A percentile compares a stretch with the other conserved stretches of the same genome.
phyloP scores from a whole-genome alignment of 164 flowering plant genomes.

The Chimonanthus praecox region DNA sequence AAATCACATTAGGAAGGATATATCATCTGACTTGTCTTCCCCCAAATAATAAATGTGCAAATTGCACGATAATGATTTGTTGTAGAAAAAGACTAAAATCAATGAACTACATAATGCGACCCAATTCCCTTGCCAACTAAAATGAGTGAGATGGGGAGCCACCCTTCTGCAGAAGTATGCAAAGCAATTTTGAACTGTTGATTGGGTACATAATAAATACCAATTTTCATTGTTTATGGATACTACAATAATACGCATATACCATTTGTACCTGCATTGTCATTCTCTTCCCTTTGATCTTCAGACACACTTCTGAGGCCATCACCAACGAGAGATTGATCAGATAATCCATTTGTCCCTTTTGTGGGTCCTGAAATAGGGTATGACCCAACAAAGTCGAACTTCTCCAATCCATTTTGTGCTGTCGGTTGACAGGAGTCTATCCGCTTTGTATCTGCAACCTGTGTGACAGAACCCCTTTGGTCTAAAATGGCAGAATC shows the following conservation, averaged over 20 bases:
- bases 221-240: not conserved
- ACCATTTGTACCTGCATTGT: conserved; percentile 41
- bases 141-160: not conserved
- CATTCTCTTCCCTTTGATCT: conserved; percentile 45
- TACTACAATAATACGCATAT: conserved; percentile 4
- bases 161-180: not conserved
- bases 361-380: conserved; percentile 21
- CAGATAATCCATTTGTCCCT: conserved; percentile 20
- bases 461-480: conserved; percentile 17
- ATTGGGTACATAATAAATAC: not conserved
- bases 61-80: not conserved
- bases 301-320: conserved; percentile 2
- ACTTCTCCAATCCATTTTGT: conserved; percentile 40
- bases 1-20: not conserved
- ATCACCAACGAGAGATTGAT: conserved; percentile 25
- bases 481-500: conserved; percentile 43
- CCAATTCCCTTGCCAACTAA: not conserved
- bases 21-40: not conserved
- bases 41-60: not conserved
- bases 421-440: conserved; percentile 43
- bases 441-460: conserved; percentile 37
- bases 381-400: conserved; percentile 32
- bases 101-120: not conserved
- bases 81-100: not conserved
- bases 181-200: not conserved